Conservation (phyloP, 2,329 filamentous ascomycete species). For the Phoma sp. region DNA sequence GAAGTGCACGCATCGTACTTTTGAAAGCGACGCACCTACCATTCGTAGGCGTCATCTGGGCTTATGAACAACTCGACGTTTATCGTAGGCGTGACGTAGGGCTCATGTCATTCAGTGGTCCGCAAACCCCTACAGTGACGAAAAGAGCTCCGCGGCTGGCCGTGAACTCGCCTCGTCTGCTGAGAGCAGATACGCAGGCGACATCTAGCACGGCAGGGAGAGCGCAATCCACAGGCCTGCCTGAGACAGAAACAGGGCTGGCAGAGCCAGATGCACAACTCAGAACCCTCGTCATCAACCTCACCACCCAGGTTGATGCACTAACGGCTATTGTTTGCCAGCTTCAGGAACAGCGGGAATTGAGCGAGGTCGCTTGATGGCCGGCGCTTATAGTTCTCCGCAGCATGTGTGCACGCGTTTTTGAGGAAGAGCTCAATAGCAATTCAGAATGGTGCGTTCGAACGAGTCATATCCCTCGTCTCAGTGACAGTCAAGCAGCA, state of each 20-base stretch:
- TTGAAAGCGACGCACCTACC: constrained; percentile 68
- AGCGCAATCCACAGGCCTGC: constrained; percentile 18
- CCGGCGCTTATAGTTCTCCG: constrained; percentile 45
- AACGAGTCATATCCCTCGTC: constrained; percentile 2
- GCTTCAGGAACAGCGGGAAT: constrained; percentile 45
- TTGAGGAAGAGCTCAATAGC: background rate
- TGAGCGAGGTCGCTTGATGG: constrained; percentile 42
- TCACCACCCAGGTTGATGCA: constrained; percentile 49
- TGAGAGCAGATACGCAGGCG: constrained; percentile 34
- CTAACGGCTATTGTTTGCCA: constrained; percentile 49
- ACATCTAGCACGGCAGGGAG: constrained; percentile 26
- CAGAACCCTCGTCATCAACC: constrained; percentile 47
- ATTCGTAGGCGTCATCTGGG: constrained; percentile 71
- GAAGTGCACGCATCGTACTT: constrained; percentile 64
- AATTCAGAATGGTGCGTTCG: background rate
- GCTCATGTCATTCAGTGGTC: constrained; percentile 40
- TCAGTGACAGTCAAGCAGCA: background rate
- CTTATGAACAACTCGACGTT: constrained; percentile 63
- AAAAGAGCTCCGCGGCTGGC: constrained; percentile 40
- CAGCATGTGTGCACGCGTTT: constrained; percentile 16
- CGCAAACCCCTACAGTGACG: constrained; percentile 34
- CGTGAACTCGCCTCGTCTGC: constrained; percentile 42
- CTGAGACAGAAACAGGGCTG: constrained; percentile 27
- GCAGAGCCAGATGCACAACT: constrained; percentile 42
- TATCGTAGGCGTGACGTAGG: constrained; percentile 28